A percentile compares a stretch with the other conserved stretches of the same genome.
phyloP scores from a whole-genome alignment of 352 stramenopile species.

The Elongisporangium senticosum region DNA sequence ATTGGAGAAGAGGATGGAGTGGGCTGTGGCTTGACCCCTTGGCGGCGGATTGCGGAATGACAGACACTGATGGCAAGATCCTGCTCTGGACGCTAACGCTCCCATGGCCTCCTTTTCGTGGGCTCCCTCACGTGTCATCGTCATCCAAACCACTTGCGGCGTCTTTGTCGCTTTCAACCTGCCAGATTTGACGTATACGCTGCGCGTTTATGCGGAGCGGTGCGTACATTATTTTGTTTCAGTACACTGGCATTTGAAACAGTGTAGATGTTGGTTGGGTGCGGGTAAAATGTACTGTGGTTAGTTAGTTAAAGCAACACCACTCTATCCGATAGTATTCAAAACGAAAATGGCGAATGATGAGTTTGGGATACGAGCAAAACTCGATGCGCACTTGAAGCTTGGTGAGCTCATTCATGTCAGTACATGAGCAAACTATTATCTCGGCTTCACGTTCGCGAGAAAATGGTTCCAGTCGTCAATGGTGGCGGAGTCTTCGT shows the following conservation, averaged over 20 bases:
- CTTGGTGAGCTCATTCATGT: neutral
- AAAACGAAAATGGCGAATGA: neutral
- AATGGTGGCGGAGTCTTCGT: constrained; percentile 17
- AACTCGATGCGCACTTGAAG: neutral
- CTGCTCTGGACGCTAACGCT: neutral
- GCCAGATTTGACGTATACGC: neutral
- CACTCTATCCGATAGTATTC: neutral
- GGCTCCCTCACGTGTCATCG: neutral
- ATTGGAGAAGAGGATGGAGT: neutral
- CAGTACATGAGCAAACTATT: neutral
- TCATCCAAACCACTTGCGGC: neutral
- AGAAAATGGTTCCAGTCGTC: constrained; percentile 38
- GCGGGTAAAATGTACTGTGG: neutral
- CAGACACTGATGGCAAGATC: neutral
- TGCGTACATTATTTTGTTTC: neutral
- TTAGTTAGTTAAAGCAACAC: neutral
- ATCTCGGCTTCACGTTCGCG: constrained; percentile 6
- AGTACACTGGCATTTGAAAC: neutral
- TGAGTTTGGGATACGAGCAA: neutral
- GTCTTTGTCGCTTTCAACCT: neutral
- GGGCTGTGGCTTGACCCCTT: neutral
- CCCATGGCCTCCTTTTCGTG: neutral
- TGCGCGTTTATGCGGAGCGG: neutral
- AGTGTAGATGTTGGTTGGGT: no score
- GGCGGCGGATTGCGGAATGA: neutral